Evolutionary conservation across 495 filamentous ascomycete species (phyloP).

Genomic region (Penicillium arizonense): DNA sequence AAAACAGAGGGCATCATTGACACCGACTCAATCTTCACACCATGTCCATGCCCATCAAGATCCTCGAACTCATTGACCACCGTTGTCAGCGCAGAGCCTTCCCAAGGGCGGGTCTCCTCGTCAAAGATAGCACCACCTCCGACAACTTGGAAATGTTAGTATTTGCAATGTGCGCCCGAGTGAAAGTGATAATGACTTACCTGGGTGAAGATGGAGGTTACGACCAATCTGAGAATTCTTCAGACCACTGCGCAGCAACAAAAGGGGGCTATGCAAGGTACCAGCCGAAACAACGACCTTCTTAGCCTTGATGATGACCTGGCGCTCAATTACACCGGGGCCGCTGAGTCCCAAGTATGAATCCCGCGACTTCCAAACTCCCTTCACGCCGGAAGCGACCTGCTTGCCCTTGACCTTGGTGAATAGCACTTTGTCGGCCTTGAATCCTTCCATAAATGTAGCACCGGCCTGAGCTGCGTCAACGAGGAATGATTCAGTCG

Average conservation of each 20-base stretch:
- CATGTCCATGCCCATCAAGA: conserved; percentile 77
- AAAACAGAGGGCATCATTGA: conserved; percentile 62
- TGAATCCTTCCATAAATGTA: conserved; percentile 75
- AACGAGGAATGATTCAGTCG: conserved; percentile 71
- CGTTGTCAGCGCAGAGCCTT: conserved; percentile 74
- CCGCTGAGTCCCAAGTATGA: conserved; percentile 54
- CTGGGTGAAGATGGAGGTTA: conserved; percentile 79
- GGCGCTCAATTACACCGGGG: conserved; percentile 43
- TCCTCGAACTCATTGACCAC: conserved; percentile 79
- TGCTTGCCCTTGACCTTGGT: conserved; percentile 52
- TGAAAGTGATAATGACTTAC: conserved; percentile 22
- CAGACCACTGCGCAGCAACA: conserved; percentile 71
- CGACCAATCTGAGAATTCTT: conserved; percentile 82
- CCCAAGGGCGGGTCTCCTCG: conserved; percentile 71
- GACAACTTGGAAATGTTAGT: conserved; percentile 38
- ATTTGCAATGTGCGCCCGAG: not conserved
- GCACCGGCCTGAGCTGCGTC: conserved; percentile 76
- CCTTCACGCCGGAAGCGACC: conserved; percentile 64
- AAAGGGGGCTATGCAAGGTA: conserved; percentile 68
- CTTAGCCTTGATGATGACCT: conserved; percentile 74
- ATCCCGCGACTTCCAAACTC: conserved; percentile 72
- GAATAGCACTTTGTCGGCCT: conserved; percentile 66
- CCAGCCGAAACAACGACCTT: conserved; percentile 77
- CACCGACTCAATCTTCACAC: conserved; percentile 74
- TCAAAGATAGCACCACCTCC: conserved; percentile 61